Conservation (phyloP, 2,329 filamentous ascomycete species). For the Fusarium sp. region DNA sequence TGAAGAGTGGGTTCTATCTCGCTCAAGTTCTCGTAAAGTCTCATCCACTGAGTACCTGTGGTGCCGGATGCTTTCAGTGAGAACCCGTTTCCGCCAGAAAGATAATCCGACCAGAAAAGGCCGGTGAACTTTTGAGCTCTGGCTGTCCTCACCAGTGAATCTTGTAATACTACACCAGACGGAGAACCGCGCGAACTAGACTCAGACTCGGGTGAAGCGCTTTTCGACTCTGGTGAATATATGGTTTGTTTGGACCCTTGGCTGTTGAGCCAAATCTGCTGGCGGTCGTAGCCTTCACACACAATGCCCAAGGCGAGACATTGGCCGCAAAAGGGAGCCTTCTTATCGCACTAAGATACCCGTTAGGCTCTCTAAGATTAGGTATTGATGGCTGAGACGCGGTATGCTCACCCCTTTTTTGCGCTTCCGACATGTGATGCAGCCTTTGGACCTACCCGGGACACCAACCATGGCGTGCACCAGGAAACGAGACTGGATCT, state of each 20-base stretch:
- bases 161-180: not conserved
- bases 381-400: not conserved
- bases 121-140: conserved; percentile 27
- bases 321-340: conserved; percentile 5
- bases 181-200: rapidly evolving
- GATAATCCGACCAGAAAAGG: conserved; percentile 23
- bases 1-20: conserved; percentile 1
- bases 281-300: conserved; percentile 17
- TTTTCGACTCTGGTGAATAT: not conserved
- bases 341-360: conserved; percentile 20
- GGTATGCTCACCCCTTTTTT: conserved; percentile 21
- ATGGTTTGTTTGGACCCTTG: conserved; percentile 4
- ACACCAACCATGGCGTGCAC: conserved; percentile 24
- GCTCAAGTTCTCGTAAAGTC: not conserved
- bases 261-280: conserved; percentile 26
- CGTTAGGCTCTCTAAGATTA: not conserved
- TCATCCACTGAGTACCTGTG: conserved; percentile 8
- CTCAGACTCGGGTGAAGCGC: rapidly evolving
- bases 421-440: conserved; percentile 19
- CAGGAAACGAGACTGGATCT: too few species aligned
- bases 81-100: conserved; percentile 15
- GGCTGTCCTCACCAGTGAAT: conserved; percentile 3
- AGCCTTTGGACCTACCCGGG: conserved; percentile 26
- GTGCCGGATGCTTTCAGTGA: conserved; percentile 10
- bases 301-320: conserved; percentile 11